Base-by-base conservation (phyloP, 148 eudicot genomes). In the Chenopodium quinoa region DNA sequence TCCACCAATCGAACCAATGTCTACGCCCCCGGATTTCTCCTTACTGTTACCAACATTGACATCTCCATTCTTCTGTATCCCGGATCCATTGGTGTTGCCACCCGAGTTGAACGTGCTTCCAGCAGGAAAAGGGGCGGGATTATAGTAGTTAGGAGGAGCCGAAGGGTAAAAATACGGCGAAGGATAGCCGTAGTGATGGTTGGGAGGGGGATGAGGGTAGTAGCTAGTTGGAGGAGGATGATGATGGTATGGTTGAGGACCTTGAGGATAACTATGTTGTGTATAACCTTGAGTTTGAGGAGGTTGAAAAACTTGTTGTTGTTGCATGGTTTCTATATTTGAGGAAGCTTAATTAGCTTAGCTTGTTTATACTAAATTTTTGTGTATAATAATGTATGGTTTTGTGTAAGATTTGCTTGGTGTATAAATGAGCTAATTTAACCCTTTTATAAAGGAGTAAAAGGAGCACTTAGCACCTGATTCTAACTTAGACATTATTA, bases 81-180 rank as follows among this genome's bases (percentile, higher is more conserved):
- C 80, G 6, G 83, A 76, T 14, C 50, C 56, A 29, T 80, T 84
- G 0, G 47, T 8, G 83, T 84, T 84, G 14, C 83, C 78, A 11
- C 74, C 83, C 1, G 75, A 7, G 23, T 84, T 76, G 46, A 71
- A 74, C 1, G 25, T 37, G 31, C 58, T 80, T 0, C 63, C 72
- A 27, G 72, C 19, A 20, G 78, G 78, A 4, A 20, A 7, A 2
- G 81, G 64, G 27, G 54, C 2, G 66, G n/a, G 17, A 1, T 1
- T 19, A 4, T 56, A 56, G 20, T 27, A 31, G 29, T 68, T 11
- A 27, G 71, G 12, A 68, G 44, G 31, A 31, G 34, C 69, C 27
- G 31, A 4, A 67, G 37, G 40, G 40, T 69, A 69, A 69, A 7
- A 16, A 9, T 31, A 69, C 1, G 2, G 73, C 2, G 73, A 34